A percentile compares a stretch with the other conserved stretches of the same genome.
Evolutionary conservation across 495 filamentous ascomycete genomes (phyloP).

Genomic region (Thermochaetoides thermophila): DNA sequence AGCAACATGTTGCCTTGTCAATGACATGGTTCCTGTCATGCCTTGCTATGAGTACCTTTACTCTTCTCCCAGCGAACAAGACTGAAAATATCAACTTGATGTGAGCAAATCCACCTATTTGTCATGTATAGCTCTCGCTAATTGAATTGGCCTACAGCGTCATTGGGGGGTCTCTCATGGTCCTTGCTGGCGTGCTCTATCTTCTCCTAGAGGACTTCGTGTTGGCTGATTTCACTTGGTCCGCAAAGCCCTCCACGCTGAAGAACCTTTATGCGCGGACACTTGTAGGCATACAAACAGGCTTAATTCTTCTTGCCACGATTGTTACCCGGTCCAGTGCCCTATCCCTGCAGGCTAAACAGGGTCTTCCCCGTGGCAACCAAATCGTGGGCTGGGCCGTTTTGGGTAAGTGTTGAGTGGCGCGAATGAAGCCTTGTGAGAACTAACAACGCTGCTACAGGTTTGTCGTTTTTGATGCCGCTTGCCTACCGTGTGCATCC

Average conservation of each 20-base stretch:
- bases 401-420: slow-evolving; percentile 42
- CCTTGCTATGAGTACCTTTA: slow-evolving; percentile 76
- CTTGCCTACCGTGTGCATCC: slow-evolving; percentile 68
- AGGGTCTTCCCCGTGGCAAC: slow-evolving; percentile 80
- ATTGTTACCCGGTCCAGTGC: slow-evolving; percentile 73
- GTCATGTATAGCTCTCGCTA: slow-evolving; percentile 11
- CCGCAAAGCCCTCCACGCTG: slow-evolving; percentile 11
- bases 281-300: slow-evolving; percentile 41
- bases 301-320: slow-evolving; percentile 73
- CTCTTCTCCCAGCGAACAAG: slow-evolving; percentile 75
- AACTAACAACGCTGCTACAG: slow-evolving; percentile 23
- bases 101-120: slow-evolving; percentile 32
- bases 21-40: slow-evolving; percentile 65
- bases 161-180: slow-evolving; percentile 65
- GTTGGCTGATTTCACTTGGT: slow-evolving; percentile 28
- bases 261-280: slow-evolving; percentile 21
- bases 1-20: slow-evolving; percentile 44
- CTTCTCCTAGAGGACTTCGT: slow-evolving; percentile 67
- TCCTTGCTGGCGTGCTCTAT: slow-evolving; percentile 62
- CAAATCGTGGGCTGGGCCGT: slow-evolving; percentile 78
- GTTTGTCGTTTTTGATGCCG: slow-evolving; percentile 63
- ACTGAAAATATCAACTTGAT: slow-evolving; percentile 63
- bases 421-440: too few species aligned
- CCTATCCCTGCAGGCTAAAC: slow-evolving; percentile 67
- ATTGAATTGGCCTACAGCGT: slow-evolving; percentile 37